Conservation (phyloP, 83 land plant genomes). For the Diphasiastrum complanatum region DNA sequence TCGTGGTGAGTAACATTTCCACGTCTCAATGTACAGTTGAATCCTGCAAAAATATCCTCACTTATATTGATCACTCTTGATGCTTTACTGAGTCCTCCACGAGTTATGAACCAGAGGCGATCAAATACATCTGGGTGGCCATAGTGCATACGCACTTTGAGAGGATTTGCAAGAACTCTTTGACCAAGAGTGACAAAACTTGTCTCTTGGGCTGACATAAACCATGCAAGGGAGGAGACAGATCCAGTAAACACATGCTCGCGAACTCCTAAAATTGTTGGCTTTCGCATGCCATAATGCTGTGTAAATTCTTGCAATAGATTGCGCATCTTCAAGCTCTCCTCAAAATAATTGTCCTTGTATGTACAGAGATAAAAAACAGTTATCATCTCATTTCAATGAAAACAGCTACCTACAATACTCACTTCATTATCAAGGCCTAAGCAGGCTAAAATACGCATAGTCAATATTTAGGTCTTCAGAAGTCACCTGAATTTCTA, state of each 20-base stretch:
- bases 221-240: conserved; percentile 88
- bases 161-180: conserved; percentile 79
- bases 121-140: conserved; percentile 98
- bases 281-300: conserved; percentile 60
- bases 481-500: too few relatives aligned
- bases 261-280: conserved; percentile 80
- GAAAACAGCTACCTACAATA: too few relatives aligned
- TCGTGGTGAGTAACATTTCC: conserved; percentile 86
- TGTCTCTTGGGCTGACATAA: conserved; percentile 92
- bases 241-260: conserved; percentile 94
- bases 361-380: background rate
- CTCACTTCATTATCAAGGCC: too few relatives aligned
- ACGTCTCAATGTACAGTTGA: conserved; percentile 76
- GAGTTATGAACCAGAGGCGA: conserved; percentile 68
- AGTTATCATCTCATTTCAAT: background rate
- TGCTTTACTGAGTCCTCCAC: conserved; percentile 90
- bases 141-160: conserved; percentile 91
- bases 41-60: conserved; percentile 91
- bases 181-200: conserved; percentile 93
- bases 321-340: conserved; percentile 81
- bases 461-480: too few relatives aligned
- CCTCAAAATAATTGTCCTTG: conserved; percentile 83
- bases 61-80: conserved; percentile 81
- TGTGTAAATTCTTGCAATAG: conserved; percentile 66
- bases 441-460: too few relatives aligned